phyloP scores from a whole-genome alignment of 139 green algal genomes.

The Auxenochlorella protothecoides region DNA sequence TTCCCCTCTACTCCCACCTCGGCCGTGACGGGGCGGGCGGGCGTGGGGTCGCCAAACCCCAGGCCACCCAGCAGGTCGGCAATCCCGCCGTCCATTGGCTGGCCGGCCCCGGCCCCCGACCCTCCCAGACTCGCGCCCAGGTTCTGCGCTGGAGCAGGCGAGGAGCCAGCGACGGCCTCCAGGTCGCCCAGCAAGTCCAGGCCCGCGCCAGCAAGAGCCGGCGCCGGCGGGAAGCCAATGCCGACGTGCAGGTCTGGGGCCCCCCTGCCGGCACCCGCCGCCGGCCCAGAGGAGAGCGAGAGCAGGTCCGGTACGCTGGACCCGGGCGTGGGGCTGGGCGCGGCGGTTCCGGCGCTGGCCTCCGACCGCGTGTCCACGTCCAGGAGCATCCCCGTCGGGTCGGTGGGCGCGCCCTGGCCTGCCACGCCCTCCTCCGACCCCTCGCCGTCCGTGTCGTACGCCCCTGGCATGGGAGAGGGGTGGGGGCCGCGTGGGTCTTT shows the following conservation, averaged over 20 bases:
- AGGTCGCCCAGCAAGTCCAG: conserved; percentile 7
- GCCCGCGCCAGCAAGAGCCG: not conserved
- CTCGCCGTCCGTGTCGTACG: not conserved
- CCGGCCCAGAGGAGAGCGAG: not conserved
- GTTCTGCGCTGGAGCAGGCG: not conserved
- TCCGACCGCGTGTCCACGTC: no score
- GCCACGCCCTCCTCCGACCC: no score
- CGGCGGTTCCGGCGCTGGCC: no score
- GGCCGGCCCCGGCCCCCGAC: not conserved
- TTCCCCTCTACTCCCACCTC: not conserved
- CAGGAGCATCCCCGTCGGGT: no score
- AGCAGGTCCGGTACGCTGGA: not conserved
- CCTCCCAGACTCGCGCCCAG: not conserved
- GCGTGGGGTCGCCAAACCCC: not conserved
- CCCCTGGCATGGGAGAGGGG: not conserved
- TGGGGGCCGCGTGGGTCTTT: no score
- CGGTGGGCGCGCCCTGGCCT: no score
- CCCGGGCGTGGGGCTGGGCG: no score
- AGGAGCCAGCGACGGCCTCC: not conserved
- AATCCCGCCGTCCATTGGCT: not conserved
- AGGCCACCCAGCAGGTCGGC: conserved; percentile 7
- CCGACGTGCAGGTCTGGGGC: not conserved
- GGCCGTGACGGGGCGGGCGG: not conserved
- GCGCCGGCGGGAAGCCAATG: not conserved
- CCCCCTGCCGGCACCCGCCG: not conserved